These are phyloP conservation scores for Calonectria pauciramosa DNA, from an alignment of 2,329 filamentous ascomycete species.

Conservation along the genomic window DNA sequence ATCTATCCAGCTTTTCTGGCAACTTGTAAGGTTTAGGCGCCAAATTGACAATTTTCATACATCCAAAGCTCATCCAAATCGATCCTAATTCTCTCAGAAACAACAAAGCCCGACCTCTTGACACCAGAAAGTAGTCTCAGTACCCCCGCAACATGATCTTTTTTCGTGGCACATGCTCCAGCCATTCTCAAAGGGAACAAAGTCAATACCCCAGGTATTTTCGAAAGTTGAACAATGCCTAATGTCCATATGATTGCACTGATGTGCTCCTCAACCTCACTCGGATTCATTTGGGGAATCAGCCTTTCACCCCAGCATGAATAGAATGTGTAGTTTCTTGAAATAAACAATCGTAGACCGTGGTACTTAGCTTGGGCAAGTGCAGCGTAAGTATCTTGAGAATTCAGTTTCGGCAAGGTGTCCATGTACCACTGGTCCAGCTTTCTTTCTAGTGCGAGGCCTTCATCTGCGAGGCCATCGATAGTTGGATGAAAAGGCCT, in stretches of 20 bases:
- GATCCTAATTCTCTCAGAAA: conserved; percentile 36
- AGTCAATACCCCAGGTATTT: conserved; percentile 34
- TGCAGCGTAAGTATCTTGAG: not conserved
- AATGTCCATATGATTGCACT: not conserved
- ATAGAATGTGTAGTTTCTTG: conserved; percentile 42
- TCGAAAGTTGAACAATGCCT: conserved; percentile 6
- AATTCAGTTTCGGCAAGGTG: fast-evolving
- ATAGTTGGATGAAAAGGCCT: conserved; percentile 14
- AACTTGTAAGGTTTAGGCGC: too few species aligned
- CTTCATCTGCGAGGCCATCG: conserved; percentile 18
- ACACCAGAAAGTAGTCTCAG: conserved; percentile 25
- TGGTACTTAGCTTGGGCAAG: conserved; percentile 33
- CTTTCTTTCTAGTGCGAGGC: conserved; percentile 19
- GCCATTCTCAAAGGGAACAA: conserved; percentile 45
- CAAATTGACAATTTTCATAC: conserved; percentile 1
- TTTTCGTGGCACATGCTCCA: conserved; percentile 13
- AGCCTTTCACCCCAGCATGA: conserved; percentile 29
- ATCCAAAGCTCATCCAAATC: conserved; percentile 43
- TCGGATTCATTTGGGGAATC: conserved; percentile 20
- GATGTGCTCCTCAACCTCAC: conserved; percentile 13
- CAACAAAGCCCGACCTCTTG: conserved; percentile 39
- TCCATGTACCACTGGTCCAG: not conserved
- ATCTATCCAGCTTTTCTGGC: too few species aligned
- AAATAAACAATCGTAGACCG: conserved; percentile 38
- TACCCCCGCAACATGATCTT: not conserved